Percentiles rank a stretch among this genome's conserved stretches.
Evolutionary conservation across 1,139 yeast genomes (phyloP).

Genomic region (Spathaspora sp.): DNA sequence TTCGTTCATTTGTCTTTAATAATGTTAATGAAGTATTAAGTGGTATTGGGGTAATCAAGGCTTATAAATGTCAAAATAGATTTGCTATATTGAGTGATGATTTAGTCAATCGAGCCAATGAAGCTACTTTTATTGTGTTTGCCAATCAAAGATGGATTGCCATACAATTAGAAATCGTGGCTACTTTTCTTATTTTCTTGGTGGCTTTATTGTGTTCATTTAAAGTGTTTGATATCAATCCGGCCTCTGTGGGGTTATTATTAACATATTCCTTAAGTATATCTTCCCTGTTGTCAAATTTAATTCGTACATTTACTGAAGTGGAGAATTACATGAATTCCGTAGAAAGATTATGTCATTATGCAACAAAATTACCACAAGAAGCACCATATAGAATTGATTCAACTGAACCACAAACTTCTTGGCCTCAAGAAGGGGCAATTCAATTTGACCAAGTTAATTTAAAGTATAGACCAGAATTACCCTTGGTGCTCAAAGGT

Average conservation of each 20-base stretch:
- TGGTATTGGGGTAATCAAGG: conserved; percentile 71
- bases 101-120: conserved; percentile 63
- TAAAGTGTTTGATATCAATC: conserved; percentile 58
- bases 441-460: conserved; percentile 58
- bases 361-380: conserved; percentile 50
- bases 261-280: conserved; percentile 57
- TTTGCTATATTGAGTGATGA: conserved; percentile 51
- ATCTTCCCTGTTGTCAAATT: conserved; percentile 47
- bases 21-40: conserved; percentile 73
- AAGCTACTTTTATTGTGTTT: conserved; percentile 64
- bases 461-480: conserved; percentile 70
- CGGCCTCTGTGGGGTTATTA: conserved; percentile 72
- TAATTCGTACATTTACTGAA: conserved; percentile 58
- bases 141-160: conserved; percentile 82
- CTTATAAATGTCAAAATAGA: conserved; percentile 50
- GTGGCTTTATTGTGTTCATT: conserved; percentile 61
- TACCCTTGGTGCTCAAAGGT: conserved; percentile 70
- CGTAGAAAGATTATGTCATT: conserved; percentile 75
- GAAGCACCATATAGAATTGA: conserved; percentile 46
- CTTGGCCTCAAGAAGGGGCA: conserved; percentile 46
- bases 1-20: conserved; percentile 44
- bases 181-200: conserved; percentile 45
- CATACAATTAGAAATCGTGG: conserved; percentile 57
- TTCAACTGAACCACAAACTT: conserved; percentile 53
- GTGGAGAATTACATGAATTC: conserved; percentile 84